Evolutionary conservation across 2,329 filamentous ascomycete genomes (phyloP).

Genomic region (Metarhizium sp.): DNA sequence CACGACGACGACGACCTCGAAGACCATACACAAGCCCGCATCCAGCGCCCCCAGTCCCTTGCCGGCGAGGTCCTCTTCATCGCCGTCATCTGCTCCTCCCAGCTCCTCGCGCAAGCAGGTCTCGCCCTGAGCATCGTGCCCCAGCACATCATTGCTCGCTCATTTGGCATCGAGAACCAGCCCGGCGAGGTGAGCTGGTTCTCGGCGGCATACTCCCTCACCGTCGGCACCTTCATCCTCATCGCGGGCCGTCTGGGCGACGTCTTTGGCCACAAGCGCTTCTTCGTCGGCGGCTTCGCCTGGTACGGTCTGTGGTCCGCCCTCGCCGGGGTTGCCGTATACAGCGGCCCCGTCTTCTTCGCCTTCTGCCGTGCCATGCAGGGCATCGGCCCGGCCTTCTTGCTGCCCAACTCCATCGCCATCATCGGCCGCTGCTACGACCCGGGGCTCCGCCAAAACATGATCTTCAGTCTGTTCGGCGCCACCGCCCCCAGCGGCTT

Average conservation of each 20-base stretch:
- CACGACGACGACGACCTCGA: too few species aligned
- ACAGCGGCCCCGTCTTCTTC: slow-evolving; percentile 31
- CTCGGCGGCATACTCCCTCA: slow-evolving; percentile 43
- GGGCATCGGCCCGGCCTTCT: slow-evolving; percentile 44
- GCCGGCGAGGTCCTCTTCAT: neutral
- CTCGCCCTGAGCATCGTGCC: slow-evolving; percentile 12
- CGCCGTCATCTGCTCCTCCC: slow-evolving; percentile 11
- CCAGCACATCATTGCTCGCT: slow-evolving; percentile 33
- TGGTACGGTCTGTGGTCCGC: slow-evolving; percentile 42
- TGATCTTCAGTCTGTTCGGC: slow-evolving; percentile 26
- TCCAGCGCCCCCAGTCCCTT: too few species aligned
- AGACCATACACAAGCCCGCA: too few species aligned
- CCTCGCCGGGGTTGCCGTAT: slow-evolving; percentile 27
- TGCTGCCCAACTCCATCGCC: slow-evolving; percentile 47
- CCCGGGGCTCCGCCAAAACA: slow-evolving; percentile 22
- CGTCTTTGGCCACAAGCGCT: slow-evolving; percentile 39
- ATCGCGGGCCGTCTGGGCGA: slow-evolving; percentile 43
- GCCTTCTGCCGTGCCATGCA: slow-evolving; percentile 39
- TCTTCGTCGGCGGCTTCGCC: slow-evolving; percentile 38
- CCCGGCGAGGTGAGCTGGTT: slow-evolving; percentile 36
- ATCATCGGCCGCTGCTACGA: slow-evolving; percentile 44
- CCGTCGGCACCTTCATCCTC: slow-evolving; percentile 42
- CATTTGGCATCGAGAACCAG: slow-evolving; percentile 29
- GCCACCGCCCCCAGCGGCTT: slow-evolving; percentile 23
- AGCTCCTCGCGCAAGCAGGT: slow-evolving; percentile 13